Conservation (phyloP, 2,329 filamentous ascomycete species). For the Coccinonectria pachysandricola region DNA sequence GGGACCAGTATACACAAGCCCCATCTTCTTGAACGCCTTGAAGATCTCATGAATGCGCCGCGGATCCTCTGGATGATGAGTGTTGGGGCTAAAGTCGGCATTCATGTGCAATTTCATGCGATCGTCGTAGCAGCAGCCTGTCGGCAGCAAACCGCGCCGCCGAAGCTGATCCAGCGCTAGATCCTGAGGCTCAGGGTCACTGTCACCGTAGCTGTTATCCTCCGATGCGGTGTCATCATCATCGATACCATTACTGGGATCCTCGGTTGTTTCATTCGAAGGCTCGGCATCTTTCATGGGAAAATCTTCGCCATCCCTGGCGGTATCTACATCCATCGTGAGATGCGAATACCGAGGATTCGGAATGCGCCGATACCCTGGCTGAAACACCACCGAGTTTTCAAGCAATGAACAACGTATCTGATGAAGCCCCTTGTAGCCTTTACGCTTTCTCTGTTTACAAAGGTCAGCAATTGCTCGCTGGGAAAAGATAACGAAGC, state of each 20-base stretch:
- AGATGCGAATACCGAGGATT: too few species aligned
- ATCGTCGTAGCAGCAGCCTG: constrained; percentile 80
- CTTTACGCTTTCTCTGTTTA: too few species aligned
- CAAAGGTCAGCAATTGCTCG: too few species aligned
- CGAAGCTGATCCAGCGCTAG: constrained; percentile 28
- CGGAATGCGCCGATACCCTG: too few species aligned
- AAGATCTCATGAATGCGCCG: constrained; percentile 88
- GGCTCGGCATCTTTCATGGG: constrained; percentile 31
- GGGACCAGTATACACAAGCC: constrained; percentile 58
- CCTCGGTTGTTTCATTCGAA: constrained; percentile 15
- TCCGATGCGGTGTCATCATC: constrained; percentile 25
- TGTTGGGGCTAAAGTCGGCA: constrained; percentile 58
- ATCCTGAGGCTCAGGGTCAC: constrained; percentile 26
- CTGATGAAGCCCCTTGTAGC: too few species aligned
- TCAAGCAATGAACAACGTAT: too few species aligned
- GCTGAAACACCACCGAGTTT: neutral
- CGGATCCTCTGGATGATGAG: constrained; percentile 91
- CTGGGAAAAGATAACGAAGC: too few species aligned
- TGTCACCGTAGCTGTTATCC: constrained; percentile 25
- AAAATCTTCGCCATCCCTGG: constrained; percentile 34
- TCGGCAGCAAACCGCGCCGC: constrained; percentile 47
- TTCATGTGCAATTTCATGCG: constrained; percentile 95
- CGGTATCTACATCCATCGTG: constrained; percentile 12
- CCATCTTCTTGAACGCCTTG: constrained; percentile 72
- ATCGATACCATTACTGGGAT: constrained; percentile 14